Conservation (phyloP, 1,139 yeast species). For the Magnusiomyces suaveolens region DNA sequence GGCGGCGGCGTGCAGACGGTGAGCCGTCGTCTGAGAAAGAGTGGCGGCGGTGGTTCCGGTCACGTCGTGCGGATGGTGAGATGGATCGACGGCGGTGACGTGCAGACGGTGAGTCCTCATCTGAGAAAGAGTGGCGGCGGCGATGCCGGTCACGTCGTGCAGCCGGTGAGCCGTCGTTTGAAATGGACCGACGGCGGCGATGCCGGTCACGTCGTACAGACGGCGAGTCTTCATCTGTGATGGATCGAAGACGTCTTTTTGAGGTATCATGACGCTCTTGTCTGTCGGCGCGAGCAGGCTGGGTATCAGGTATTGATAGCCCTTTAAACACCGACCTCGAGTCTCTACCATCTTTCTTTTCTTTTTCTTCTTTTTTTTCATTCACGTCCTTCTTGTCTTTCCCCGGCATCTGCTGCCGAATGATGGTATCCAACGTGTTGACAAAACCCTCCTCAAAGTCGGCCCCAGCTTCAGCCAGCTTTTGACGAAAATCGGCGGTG, state of each 20-base stretch:
- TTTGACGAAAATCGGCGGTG: conserved; percentile 35
- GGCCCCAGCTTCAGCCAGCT: conserved; percentile 51
- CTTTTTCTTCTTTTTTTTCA: neutral
- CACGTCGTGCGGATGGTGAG: too few species aligned
- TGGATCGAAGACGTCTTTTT: too few species aligned
- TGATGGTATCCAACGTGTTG: conserved; percentile 32
- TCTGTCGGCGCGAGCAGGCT: too few species aligned
- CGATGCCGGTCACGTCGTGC: too few species aligned
- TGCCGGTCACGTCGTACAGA: too few species aligned
- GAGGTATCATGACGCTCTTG: too few species aligned
- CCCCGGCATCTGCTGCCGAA: conserved; percentile 28
- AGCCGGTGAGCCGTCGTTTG: too few species aligned
- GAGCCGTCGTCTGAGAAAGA: neutral
- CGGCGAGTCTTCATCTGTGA: too few species aligned
- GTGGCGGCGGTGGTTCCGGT: too few species aligned
- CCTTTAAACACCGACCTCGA: conserved; percentile 14
- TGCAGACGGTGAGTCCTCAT: neutral
- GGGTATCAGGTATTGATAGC: conserved; percentile 19
- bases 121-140: too few species aligned
- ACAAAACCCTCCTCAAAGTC: conserved; percentile 45
- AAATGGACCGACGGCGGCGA: too few species aligned
- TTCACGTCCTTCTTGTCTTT: neutral
- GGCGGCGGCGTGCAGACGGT: neutral
- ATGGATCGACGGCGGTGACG: neutral
- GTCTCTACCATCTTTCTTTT: neutral